These are phyloP conservation scores for Yamadazyma dendronema DNA, from an alignment of 1,139 yeast genomes.

Conservation along the genomic window DNA sequence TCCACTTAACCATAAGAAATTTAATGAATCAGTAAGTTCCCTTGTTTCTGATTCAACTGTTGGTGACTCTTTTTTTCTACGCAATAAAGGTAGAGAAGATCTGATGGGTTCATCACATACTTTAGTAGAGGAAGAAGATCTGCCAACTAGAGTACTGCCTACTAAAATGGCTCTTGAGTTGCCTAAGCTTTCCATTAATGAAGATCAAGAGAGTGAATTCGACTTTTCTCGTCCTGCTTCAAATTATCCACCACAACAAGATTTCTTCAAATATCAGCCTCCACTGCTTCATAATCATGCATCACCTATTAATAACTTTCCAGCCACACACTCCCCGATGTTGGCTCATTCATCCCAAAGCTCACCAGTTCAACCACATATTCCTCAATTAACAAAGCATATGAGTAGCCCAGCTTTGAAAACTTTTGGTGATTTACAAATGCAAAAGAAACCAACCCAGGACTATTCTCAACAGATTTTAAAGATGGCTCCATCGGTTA, in stretches of 20 bases:
- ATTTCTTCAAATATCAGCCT: background rate
- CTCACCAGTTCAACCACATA: background rate
- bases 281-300: background rate
- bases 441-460: conserved; percentile 5
- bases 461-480: conserved; percentile 10
- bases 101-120: conserved; percentile 23
- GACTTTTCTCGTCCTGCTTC: conserved; percentile 1
- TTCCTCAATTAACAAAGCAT: conserved; percentile 7
- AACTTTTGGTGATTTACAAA: conserved; percentile 10
- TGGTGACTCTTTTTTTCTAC: conserved; percentile 13
- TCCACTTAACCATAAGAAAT: conserved; percentile 7
- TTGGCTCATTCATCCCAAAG: background rate
- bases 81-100: conserved; percentile 13
- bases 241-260: background rate
- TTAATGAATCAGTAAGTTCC: conserved; percentile 20
- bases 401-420: conserved; percentile 14
- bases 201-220: conserved; percentile 13
- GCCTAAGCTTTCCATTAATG: conserved; percentile 16
- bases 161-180: conserved; percentile 10
- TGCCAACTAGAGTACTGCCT: conserved; percentile 5
- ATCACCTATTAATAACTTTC: background rate
- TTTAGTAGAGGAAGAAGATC: conserved; percentile 21
- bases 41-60: conserved; percentile 21
- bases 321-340: background rate
- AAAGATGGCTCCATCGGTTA: conserved; percentile 9